These are phyloP conservation scores for Coffea eugenioides DNA, from an alignment of 257 asterid genomes.

Conservation along the genomic window DNA sequence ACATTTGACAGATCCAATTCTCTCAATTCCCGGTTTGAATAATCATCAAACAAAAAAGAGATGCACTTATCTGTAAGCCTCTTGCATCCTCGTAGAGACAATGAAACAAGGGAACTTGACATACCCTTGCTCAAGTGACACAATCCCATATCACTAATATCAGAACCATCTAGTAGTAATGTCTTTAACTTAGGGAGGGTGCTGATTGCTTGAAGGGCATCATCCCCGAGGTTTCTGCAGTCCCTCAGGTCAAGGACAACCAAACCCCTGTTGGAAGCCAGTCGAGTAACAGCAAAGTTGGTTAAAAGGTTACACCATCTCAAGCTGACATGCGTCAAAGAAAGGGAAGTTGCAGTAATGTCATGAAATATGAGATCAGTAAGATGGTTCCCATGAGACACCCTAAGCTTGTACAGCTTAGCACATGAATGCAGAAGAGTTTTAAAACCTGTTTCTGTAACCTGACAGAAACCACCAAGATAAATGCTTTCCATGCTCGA, in stretches of 20 bases:
- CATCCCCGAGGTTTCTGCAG: constrained; percentile 79
- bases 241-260: constrained; percentile 72
- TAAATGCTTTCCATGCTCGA: constrained; percentile 82
- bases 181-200: constrained; percentile 65
- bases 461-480: constrained; percentile 95
- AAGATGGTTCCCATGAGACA: constrained; percentile 73
- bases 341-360: constrained; percentile 74
- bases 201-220: constrained; percentile 64
- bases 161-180: constrained; percentile 75
- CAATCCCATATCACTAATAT: constrained; percentile 77
- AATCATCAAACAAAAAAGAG: constrained; percentile 52
- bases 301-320: constrained; percentile 93
- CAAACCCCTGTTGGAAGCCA: constrained; percentile 67
- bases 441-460: constrained; percentile 87
- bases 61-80: constrained; percentile 81
- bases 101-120: constrained; percentile 51
- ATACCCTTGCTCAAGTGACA: constrained; percentile 63
- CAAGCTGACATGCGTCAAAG: constrained; percentile 71
- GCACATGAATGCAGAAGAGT: constrained; percentile 88
- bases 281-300: constrained; percentile 60
- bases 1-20: constrained; percentile 84
- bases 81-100: constrained; percentile 90
- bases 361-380: constrained; percentile 95
- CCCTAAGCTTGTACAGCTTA: constrained; percentile 62
- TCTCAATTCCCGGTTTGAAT: constrained; percentile 48